Base-by-base conservation (phyloP, 352 stramenopile genomes). In the Phytophthora chlamydospora region DNA sequence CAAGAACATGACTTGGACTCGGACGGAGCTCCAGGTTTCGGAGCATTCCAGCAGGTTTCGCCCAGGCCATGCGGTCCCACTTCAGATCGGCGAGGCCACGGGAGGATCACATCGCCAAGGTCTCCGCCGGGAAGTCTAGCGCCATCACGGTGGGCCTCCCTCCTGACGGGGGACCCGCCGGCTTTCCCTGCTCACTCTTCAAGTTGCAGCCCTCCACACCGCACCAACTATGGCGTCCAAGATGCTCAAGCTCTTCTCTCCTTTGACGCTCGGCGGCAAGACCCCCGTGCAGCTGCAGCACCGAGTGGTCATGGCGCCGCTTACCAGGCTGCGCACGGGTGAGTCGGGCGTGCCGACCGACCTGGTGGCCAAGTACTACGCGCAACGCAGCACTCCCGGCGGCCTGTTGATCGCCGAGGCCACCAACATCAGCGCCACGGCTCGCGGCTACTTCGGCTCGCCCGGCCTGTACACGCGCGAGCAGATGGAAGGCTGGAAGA, bases 281-380 rank as follows among this genome's bases (percentile, higher is more conserved):
- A 61, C 59, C 9, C 72, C 62, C 9, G 21, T 88, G 14, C 50
- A 74, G 6, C 58, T 91, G 36, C 45, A 57, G 29, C 78, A 92
- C 45, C 79, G 83, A 43, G 63, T 92, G 19, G 66, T 88, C 24
- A 83, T 91, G 73, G 83, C 82, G n/a, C 83, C 83, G 13, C 61
- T 89, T 12, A 92, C 82, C 16, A 70, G 62, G 4, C 46, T 79
- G 4, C 73, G 67, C 44, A 70, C 66, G 13, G 71, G 61, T 11
- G 71, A 75, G 27, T 43, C 47, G 2, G 73, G 69, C 32, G 60
- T 83, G 21, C 78, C 75, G 2, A 69, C 65, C 0, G 54, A 53
- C 1, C 65, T 89, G 14, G 64, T 71, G 29, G 62, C 62, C 8
- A 70, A 75, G 40, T 91, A 91, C 66, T 92, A 92, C 58, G 49